Conservation (phyloP, 805 yeast species). For the Wickerhamomyces bovis region DNA sequence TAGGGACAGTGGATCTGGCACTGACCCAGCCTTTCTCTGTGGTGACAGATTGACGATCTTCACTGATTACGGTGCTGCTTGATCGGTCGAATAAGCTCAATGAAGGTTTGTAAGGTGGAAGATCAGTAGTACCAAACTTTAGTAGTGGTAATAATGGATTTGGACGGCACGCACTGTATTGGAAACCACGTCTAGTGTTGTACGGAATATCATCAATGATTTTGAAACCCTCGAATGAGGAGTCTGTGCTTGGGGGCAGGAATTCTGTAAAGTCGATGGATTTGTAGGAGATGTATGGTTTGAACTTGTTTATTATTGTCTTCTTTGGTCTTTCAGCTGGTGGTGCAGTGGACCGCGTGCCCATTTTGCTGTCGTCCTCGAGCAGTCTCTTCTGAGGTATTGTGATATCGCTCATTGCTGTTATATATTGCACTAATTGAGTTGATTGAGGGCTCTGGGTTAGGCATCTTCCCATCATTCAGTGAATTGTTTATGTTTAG, state of each 20-base stretch:
- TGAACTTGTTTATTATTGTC: conserved; percentile 15
- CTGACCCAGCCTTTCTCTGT: conserved; percentile 76
- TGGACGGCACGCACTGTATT: conserved; percentile 74
- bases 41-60: conserved; percentile 40
- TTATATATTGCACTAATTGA: neutral
- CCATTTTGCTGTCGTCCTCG: conserved; percentile 1
- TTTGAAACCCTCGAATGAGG: conserved; percentile 26
- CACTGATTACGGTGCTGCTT: conserved; percentile 42
- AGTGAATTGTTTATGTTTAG: neutral
- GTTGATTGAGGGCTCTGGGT: too few species aligned
- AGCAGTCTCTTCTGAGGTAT: conserved; percentile 4
- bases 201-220: conserved; percentile 72
- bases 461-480: too few species aligned
- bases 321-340: neutral
- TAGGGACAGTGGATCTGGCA: conserved; percentile 64
- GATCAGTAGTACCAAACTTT: conserved; percentile 66
- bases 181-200: conserved; percentile 67
- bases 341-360: neutral
- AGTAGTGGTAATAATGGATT: conserved; percentile 51
- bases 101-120: conserved; percentile 57
- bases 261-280: conserved; percentile 18
- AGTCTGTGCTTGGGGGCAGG: conserved; percentile 3
- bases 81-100: conserved; percentile 67
- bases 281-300: conserved; percentile 20
- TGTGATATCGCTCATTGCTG: conserved; percentile 2